Conservation (phyloP, 2,329 filamentous ascomycete species). For the Phaeosphaeriaceae sp. region DNA sequence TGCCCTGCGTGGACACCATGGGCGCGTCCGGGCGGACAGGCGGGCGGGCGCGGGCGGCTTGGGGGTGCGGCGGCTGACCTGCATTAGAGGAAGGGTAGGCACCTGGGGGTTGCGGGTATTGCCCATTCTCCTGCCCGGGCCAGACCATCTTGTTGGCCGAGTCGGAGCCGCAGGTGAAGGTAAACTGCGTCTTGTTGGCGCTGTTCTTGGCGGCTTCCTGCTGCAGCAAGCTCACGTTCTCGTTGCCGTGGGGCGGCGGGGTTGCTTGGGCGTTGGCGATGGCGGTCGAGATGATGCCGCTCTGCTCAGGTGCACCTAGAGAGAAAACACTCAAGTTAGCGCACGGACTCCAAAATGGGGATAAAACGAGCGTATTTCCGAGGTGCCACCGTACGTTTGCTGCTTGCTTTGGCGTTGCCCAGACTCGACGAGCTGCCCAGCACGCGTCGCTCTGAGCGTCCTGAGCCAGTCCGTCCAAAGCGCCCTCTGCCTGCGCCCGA, state of each 20-base stretch:
- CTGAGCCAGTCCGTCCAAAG: conserved; percentile 68
- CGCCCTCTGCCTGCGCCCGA: conserved; percentile 86
- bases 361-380: conserved; percentile 30
- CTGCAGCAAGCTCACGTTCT: conserved; percentile 79
- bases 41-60: conserved; percentile 34
- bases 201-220: conserved; percentile 69
- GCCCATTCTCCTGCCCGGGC: conserved; percentile 65
- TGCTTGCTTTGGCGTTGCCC: conserved; percentile 53
- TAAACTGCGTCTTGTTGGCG: conserved; percentile 86
- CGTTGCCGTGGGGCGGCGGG: conserved; percentile 63
- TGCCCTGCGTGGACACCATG: conserved; percentile 60
- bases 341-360: conserved; percentile 33
- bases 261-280: conserved; percentile 80
- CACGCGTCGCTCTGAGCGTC: conserved; percentile 52
- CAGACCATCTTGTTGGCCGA: conserved; percentile 80
- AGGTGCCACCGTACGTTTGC: conserved; percentile 46
- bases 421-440: conserved; percentile 52
- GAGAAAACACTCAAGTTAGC: conserved; percentile 45
- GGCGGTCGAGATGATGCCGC: conserved; percentile 89
- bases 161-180: conserved; percentile 93
- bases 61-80: conserved; percentile 24
- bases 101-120: conserved; percentile 48
- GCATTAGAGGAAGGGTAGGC: conserved; percentile 38
- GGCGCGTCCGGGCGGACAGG: conserved; percentile 43
- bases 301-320: conserved; percentile 54